These are phyloP conservation scores for Pseudoperonospora humuli DNA, from an alignment of 352 stramenopile genomes.

Conservation along the genomic window DNA sequence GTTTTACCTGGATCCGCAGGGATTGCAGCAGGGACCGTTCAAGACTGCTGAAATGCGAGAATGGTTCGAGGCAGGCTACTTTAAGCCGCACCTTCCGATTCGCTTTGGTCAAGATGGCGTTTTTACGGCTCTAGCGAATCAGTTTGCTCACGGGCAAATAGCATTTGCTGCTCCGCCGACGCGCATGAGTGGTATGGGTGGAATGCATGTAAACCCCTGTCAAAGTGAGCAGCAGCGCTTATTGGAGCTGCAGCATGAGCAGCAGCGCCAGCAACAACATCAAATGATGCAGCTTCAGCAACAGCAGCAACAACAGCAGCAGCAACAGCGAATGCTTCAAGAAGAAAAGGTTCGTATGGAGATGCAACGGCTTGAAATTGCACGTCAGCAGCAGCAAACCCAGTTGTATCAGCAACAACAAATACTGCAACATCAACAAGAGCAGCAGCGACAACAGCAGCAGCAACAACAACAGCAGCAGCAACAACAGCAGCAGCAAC, in stretches of 20 bases:
- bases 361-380: slow-evolving; percentile 72
- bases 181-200: slow-evolving; percentile 11
- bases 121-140: slow-evolving; percentile 69
- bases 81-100: slow-evolving; percentile 84
- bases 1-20: slow-evolving; percentile 84
- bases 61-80: slow-evolving; percentile 86
- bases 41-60: slow-evolving; percentile 84
- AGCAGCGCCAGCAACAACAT: slow-evolving; percentile 39
- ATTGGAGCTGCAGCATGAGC: slow-evolving; percentile 50
- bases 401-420: slow-evolving; percentile 56
- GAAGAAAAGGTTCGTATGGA: slow-evolving; percentile 79
- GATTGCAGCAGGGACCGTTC: slow-evolving; percentile 76
- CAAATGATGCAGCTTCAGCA: slow-evolving; percentile 55
- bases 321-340: slow-evolving; percentile 67
- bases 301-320: slow-evolving; percentile 55
- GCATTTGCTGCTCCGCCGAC: slow-evolving; percentile 45
- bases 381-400: slow-evolving; percentile 58
- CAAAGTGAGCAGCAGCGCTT: slow-evolving; percentile 55
- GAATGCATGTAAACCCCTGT: slow-evolving; percentile 14
- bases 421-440: slow-evolving; percentile 58
- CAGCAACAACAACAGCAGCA: slow-evolving; percentile 57
- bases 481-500: slow-evolving; percentile 60
- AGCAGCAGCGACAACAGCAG: slow-evolving; percentile 53
- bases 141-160: slow-evolving; percentile 64
- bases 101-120: slow-evolving; percentile 63